Evolutionary conservation across 768 basidiomycete species (phyloP).

Genomic region (Rhizopogon vinicolor): DNA sequence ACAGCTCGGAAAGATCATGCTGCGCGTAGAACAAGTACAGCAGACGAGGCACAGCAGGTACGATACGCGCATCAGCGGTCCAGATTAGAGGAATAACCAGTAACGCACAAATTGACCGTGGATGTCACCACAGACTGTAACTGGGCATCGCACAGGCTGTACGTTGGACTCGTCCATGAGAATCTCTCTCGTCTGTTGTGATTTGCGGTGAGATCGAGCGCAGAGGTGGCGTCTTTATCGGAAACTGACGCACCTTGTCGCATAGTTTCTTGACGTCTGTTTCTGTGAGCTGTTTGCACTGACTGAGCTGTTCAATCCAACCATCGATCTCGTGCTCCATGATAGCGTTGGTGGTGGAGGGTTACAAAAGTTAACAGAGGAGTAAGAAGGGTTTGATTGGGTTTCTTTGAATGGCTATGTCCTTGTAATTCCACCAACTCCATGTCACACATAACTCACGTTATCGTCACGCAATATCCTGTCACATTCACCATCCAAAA

Average conservation of each 20-base stretch:
- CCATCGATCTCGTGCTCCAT: slow-evolving; percentile 82
- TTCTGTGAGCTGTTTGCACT: slow-evolving; percentile 96
- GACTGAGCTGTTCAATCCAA: slow-evolving; percentile 95
- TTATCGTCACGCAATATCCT: slow-evolving; percentile 19
- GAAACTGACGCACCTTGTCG: slow-evolving; percentile 80
- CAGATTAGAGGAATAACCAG: slow-evolving; percentile 14
- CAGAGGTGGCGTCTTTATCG: slow-evolving; percentile 3
- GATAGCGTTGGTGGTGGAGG: slow-evolving; percentile 2
- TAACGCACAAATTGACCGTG: slow-evolving; percentile 98
- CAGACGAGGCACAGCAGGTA: neutral
- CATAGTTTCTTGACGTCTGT: slow-evolving; percentile 95
- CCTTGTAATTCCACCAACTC: slow-evolving; percentile 6
- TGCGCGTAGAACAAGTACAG: slow-evolving; percentile 31
- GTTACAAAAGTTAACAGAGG: neutral
- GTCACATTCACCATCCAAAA: slow-evolving; percentile 17
- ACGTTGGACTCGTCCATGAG: slow-evolving; percentile 99
- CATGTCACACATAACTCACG: slow-evolving; percentile 23
- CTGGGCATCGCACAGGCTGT: slow-evolving; percentile 96
- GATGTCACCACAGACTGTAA: slow-evolving; percentile 99
- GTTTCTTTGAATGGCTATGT: slow-evolving; percentile 13
- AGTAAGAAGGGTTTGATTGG: slow-evolving; percentile 7
- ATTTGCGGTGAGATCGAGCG: slow-evolving; percentile 13
- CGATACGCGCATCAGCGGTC: slow-evolving; percentile 16
- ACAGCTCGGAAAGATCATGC: slow-evolving; percentile 99
- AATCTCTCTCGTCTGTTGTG: slow-evolving; percentile 86